Percentiles rank a stretch among this genome's conserved stretches.
phyloP scores from a whole-genome alignment of 2,329 filamentous ascomycete species.

The Aspergillus bombycis region DNA sequence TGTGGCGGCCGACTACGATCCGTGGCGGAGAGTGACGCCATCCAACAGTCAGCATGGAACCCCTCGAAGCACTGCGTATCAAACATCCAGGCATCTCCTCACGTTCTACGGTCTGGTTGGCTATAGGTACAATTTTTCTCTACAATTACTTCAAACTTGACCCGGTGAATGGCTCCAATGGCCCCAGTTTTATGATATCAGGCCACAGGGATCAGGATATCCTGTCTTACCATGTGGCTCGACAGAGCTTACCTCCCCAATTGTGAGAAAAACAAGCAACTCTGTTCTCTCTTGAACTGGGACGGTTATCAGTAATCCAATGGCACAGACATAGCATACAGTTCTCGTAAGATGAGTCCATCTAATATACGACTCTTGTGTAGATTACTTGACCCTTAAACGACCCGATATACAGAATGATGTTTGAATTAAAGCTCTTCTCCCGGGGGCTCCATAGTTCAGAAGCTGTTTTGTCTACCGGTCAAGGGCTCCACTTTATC shows the following conservation, averaged over 20 bases:
- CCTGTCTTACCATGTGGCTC: background rate
- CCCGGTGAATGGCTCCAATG: background rate
- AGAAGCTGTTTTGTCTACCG: background rate
- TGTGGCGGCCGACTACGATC: background rate
- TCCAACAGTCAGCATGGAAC: background rate
- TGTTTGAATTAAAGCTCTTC: background rate
- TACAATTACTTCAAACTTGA: background rate
- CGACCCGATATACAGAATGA: background rate
- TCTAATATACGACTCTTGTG: background rate
- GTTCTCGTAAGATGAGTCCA: background rate
- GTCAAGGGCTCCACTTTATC: background rate
- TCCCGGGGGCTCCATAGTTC: background rate
- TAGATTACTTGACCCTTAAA: background rate
- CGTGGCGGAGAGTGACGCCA: constrained; percentile 2
- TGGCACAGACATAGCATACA: background rate
- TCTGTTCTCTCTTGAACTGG: background rate
- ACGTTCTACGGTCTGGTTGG: background rate
- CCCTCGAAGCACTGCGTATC: background rate
- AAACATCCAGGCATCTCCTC: background rate
- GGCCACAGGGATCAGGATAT: background rate
- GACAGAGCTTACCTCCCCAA: background rate
- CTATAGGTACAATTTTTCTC: background rate
- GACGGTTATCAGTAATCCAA: background rate
- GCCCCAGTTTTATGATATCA: constrained; percentile 4
- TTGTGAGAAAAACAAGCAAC: too few species aligned